phyloP scores from a whole-genome alignment of 2,329 filamentous ascomycete species.

The Cladosporium oxysporum region DNA sequence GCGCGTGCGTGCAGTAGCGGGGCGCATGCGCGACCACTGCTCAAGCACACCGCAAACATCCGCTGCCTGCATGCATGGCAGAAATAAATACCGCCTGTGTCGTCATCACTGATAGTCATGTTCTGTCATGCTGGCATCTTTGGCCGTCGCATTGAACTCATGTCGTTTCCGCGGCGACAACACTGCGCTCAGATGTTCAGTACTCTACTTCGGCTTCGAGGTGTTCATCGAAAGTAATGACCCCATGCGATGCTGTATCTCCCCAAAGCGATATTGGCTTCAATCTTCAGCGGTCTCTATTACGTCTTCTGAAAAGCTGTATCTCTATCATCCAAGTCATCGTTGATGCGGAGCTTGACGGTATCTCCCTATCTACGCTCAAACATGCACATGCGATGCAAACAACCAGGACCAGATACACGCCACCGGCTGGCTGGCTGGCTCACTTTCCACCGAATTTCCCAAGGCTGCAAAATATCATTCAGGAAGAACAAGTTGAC shows the following conservation, averaged over 20 bases:
- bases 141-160: background rate
- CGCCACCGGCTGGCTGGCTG: background rate
- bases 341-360: background rate
- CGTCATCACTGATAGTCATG: background rate
- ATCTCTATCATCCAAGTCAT: no score
- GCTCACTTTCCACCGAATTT: background rate
- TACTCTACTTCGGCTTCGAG: no score
- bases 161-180: no score
- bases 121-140: background rate
- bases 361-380: background rate
- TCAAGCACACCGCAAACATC: slow-evolving; percentile 1
- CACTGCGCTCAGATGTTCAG: no score
- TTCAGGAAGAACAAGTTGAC: no score
- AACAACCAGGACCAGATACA: no score
- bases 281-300: background rate
- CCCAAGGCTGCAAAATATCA: no score
- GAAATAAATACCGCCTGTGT: background rate
- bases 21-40: background rate
- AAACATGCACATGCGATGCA: background rate
- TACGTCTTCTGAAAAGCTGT: no score
- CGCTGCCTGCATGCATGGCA: background rate
- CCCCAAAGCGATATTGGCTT: background rate
- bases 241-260: background rate
- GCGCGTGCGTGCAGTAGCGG: slow-evolving; percentile 1
- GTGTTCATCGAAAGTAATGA: no score